Evolutionary conservation across 1,139 yeast genomes (phyloP).

Genomic region (Debaryomyces psychrophilus): DNA sequence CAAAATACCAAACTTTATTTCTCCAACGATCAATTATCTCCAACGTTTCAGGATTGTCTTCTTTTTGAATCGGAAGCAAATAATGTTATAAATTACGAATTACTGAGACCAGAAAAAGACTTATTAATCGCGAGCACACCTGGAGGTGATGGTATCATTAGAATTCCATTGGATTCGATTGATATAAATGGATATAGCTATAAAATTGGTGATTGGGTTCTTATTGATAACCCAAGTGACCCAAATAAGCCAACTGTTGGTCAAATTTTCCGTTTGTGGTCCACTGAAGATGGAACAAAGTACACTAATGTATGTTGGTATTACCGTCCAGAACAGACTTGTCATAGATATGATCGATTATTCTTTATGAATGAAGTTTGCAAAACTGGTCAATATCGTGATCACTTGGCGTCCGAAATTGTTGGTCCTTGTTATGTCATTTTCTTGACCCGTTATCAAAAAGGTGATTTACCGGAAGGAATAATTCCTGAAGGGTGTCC

Average conservation of each 20-base stretch:
- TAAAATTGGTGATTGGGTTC: constrained; percentile 94
- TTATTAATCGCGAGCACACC: constrained; percentile 69
- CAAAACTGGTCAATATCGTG: constrained; percentile 95
- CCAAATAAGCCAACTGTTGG: constrained; percentile 89
- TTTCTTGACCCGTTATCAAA: constrained; percentile 89
- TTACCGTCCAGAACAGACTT: constrained; percentile 96
- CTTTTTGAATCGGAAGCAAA: constrained; percentile 65
- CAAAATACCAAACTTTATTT: constrained; percentile 70
- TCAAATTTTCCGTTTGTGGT: constrained; percentile 92
- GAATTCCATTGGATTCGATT: constrained; percentile 77
- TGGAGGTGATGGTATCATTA: constrained; percentile 55
- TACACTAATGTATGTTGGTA: constrained; percentile 98
- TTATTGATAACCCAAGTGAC: constrained; percentile 84
- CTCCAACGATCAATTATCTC: constrained; percentile 57
- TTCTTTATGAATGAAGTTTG: constrained; percentile 94
- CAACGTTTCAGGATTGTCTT: constrained; percentile 61
- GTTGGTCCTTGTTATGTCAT: constrained; percentile 94
- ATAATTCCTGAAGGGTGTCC: constrained; percentile 72
- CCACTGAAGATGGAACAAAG: constrained; percentile 76
- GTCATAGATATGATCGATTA: constrained; percentile 84
- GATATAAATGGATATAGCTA: constrained; percentile 73
- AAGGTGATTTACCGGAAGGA: constrained; percentile 84
- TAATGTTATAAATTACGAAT: constrained; percentile 65
- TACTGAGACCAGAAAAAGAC: constrained; percentile 80
- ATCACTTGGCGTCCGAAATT: constrained; percentile 85